phyloP scores from a whole-genome alignment of 1,284 basidiomycete genomes.

The Lentinula novae-zelandiae region DNA sequence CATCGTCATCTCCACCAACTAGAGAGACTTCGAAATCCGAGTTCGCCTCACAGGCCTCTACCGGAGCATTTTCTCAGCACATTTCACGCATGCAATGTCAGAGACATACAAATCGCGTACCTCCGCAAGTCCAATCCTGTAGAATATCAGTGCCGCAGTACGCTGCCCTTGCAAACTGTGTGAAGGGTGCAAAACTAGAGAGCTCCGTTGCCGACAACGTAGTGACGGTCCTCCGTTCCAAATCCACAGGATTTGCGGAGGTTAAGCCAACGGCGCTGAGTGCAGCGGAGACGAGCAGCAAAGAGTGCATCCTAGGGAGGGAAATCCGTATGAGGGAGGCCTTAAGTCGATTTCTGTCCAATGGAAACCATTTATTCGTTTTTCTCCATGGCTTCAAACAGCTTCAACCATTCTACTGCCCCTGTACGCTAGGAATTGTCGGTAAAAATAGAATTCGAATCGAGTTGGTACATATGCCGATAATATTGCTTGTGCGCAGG shows the following conservation, averaged over 20 bases:
- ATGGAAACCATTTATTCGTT: background rate
- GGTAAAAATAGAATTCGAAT: no score
- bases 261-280: background rate
- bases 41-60: conserved; percentile 48
- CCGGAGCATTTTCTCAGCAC: background rate
- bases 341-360: background rate
- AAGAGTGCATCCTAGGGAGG: conserved; percentile 1
- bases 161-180: conserved; percentile 38
- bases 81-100: background rate
- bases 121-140: conserved; percentile 43
- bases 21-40: conserved; percentile 45
- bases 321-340: background rate
- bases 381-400: background rate
- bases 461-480: no score
- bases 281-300: conserved; percentile 1
- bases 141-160: conserved; percentile 38
- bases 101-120: conserved; percentile 20
- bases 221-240: conserved; percentile 24
- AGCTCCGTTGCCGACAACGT: conserved; percentile 39
- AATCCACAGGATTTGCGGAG: background rate
- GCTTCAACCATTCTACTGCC: background rate
- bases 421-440: no score
- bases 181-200: conserved; percentile 43
- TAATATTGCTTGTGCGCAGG: background rate
- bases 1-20: conserved; percentile 46